Conservation (phyloP, 148 eudicot genomes). For the Vaccinium macrocarpon region DNA sequence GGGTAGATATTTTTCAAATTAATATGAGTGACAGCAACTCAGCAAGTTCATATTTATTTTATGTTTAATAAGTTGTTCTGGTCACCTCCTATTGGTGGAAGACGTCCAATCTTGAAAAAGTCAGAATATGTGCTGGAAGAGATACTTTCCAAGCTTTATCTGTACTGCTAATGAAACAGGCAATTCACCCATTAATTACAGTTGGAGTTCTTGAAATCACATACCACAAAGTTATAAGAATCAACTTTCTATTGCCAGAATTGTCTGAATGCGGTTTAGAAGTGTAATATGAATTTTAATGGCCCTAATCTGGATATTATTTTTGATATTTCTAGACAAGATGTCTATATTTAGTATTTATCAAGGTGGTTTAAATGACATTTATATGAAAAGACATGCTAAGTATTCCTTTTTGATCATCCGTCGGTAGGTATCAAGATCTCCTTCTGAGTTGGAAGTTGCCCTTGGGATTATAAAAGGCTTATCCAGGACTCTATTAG, state of each 20-base stretch:
- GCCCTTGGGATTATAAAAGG: slow-evolving; percentile 71
- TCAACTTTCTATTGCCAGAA: not conserved
- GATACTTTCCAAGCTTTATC: not conserved
- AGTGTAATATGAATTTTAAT: not conserved
- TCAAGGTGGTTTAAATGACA: not conserved
- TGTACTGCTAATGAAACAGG: not conserved
- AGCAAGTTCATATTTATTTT: not conserved
- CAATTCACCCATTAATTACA: not conserved
- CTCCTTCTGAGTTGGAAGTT: slow-evolving; percentile 86
- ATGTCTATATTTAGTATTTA: not conserved
- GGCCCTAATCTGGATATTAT: slow-evolving; percentile 9
- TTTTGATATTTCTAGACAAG: not conserved
- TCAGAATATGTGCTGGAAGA: not conserved
- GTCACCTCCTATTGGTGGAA: not conserved
- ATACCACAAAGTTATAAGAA: not conserved
- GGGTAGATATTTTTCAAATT: not conserved
- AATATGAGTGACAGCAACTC: not conserved
- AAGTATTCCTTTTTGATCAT: not conserved
- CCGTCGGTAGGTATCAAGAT: slow-evolving; percentile 67
- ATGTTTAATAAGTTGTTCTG: not conserved
- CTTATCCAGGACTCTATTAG: slow-evolving; percentile 60
- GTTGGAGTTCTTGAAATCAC: not conserved
- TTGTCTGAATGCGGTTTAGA: slow-evolving; percentile 3
- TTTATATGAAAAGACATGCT: not conserved
- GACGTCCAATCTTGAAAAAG: slow-evolving; percentile 4